Base-by-base conservation (phyloP, 441 rosid species). In the Raphanus hybrid region DNA sequence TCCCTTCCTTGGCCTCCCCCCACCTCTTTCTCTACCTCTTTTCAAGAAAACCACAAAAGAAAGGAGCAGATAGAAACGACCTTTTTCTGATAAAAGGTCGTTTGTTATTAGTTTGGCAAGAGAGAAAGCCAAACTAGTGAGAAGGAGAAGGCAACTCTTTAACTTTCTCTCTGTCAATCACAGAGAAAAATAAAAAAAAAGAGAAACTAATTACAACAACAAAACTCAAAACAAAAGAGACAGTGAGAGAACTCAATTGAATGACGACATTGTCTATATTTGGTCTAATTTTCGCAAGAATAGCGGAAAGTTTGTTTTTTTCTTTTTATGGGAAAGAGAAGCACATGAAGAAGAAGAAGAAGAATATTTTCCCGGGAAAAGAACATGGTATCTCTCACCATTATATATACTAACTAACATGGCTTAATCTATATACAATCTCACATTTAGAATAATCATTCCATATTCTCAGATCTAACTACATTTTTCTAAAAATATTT, bases 1-100 rank as follows among this genome's bases (percentile, higher is more conserved):
- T 81, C 67, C 75, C 83, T 76, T 76, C 77, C 80, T 80, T 79
- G 3, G 60, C 37, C 52, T 75, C 79, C 35, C 35, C 79, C 76
- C 82, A 79, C 76, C 61, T 50, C 43, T 55, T 15, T 1, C 59
- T 45, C 54, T 39, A n/a, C 60, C 27, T 55, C 61, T 55, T 55
- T 55, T 52, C 18, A 23, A 67, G 20, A 14, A 48, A 48, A 20
- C 0, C 11, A 78, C 9, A 41, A 45, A 64, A 68, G 23, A 41
- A 32, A 1, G 18, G 32, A 57, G 37, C 66, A 37, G 68, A 64
- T 2, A 74, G 57, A 74, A 69, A 79, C 75, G 73, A 70, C 76
- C 69, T 45, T 57, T 45, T 32, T 2, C n/a, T 6, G 37, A 60
- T 54, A 16, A 54, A 45, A 61, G 65, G 41, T 37, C 26, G 66